Conservation (phyloP, 139 green algal genomes). For the Chlorella vulgaris region DNA sequence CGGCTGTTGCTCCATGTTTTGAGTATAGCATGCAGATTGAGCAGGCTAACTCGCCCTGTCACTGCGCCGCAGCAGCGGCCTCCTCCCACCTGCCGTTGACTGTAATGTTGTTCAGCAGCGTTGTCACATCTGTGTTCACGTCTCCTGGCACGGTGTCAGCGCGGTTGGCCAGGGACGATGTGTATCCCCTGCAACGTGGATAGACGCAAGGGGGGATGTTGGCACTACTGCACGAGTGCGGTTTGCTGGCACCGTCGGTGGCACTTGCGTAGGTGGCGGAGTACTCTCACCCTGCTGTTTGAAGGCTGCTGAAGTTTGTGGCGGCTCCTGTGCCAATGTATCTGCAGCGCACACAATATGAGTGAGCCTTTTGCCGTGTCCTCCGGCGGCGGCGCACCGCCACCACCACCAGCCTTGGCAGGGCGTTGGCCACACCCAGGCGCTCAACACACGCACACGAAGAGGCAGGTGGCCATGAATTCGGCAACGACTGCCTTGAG, state of each 20-base stretch:
- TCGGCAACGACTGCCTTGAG: slow-evolving; percentile 41
- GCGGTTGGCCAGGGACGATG: not conserved
- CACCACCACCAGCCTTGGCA: not conserved
- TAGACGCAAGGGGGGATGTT: not conserved
- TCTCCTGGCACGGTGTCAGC: not conserved
- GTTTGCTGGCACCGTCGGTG: not conserved
- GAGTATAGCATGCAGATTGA: not conserved
- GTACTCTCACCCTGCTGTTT: not conserved
- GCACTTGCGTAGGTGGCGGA: not conserved
- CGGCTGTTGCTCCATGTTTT: not conserved
- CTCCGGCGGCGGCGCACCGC: too few relatives aligned
- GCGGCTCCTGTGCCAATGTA: slow-evolving; percentile 38
- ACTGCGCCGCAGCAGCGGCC: not conserved
- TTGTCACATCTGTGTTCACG: not conserved
- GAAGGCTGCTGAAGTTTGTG: slow-evolving; percentile 14
- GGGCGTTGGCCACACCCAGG: not conserved
- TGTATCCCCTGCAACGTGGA: not conserved
- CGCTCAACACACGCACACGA: slow-evolving; percentile 2
- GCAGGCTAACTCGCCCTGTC: not conserved
- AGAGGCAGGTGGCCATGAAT: slow-evolving; percentile 27
- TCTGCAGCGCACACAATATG: not conserved
- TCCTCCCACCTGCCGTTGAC: not conserved
- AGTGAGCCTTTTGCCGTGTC: not conserved
- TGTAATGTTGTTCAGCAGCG: slow-evolving; percentile 19
- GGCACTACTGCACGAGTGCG: not conserved